Base-by-base conservation (phyloP, 2,329 filamentous ascomycete species). In the Tricladium varicosporioides region DNA sequence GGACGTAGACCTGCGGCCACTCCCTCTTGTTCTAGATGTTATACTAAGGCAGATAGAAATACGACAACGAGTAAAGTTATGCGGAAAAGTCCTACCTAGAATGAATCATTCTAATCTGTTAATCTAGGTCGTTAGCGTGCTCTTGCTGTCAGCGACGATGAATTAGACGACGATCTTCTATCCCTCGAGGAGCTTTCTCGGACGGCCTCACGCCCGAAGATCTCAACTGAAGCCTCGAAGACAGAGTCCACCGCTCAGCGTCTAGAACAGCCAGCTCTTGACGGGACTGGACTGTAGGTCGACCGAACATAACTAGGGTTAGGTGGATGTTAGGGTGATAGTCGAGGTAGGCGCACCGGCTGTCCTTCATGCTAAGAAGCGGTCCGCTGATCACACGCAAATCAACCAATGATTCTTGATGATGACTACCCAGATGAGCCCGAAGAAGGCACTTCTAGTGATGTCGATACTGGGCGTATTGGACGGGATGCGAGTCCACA, bases 381-480 rank as follows among this genome's bases (percentile, higher is more conserved):
- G 27, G 32, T 45, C 49, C 33, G 54, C 54, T 56, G 40, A 56
- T 51, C 31, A 52, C 33, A 56, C 18, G 16, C 52, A 52, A 52
- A 59, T 56, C 16, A 53, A 47, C 56, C 27, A 48, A 32, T 56
- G 22, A 48, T 51, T 52, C 56, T 59, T 27, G 52, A 59, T 59
- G 44, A 56, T 58, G 48, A 56, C 42, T 5, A 54, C 48, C 40
- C 18, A 40, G 50, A 56, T 60, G 18, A 63, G 18, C 53, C 48
- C n/a, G 46, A 48, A 43, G 45, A 57, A 57, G 40, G 48, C 48
- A 16, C 27, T 56, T 51, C 48, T 43, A 31, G 44, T 54, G 43
- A 61, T 14, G 46, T 57, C 53, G 44, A 61, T 57, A 61, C 51
- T 14, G 44, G 53, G 54, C 27, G 42, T 54, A 57, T 56, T 61